Evolutionary conservation across 2,329 filamentous ascomycete species (phyloP).

Genomic region (Apiospora saccharicola): DNA sequence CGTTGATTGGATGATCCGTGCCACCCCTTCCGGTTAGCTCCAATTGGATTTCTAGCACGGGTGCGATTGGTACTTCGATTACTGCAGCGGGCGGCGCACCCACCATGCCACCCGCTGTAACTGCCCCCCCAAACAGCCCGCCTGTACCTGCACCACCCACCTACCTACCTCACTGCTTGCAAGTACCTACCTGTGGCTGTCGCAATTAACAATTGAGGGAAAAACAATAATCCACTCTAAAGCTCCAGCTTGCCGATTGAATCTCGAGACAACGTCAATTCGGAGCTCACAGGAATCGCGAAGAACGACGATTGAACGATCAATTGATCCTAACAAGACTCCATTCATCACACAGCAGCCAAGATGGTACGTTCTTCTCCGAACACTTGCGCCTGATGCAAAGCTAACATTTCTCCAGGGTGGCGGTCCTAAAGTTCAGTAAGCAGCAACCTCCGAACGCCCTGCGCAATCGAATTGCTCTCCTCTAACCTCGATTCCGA

Average conservation of each 20-base stretch:
- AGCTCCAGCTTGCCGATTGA: conserved; percentile 13
- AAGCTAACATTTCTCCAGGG: conserved; percentile 63
- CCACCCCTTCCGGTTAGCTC: conserved; percentile 5
- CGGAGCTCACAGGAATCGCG: conserved; percentile 22
- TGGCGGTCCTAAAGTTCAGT: conserved; percentile 75
- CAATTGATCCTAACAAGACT: conserved; percentile 43
- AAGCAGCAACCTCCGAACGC: conserved; percentile 42
- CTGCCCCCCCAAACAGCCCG: not conserved
- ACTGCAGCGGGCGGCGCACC: not conserved
- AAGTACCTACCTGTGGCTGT: not conserved
- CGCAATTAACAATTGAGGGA: conserved; percentile 18
- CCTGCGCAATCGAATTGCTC: conserved; percentile 25
- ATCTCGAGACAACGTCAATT: conserved; percentile 22
- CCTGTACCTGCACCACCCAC: not conserved
- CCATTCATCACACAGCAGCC: conserved; percentile 42
- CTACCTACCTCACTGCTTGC: not conserved
- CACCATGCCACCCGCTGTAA: not conserved
- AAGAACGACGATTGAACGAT: conserved; percentile 30
- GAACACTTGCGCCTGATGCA: not conserved
- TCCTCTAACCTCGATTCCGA: conserved; percentile 31
- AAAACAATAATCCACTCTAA: conserved; percentile 22
- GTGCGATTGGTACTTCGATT: not conserved
- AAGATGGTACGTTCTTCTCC: conserved; percentile 61
- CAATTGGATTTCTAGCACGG: not conserved
- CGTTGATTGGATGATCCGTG: conserved; percentile 21